Evolutionary conservation across 176 grass and related monocot genomes (phyloP).

Genomic region (Cenchrus fungigraminus): DNA sequence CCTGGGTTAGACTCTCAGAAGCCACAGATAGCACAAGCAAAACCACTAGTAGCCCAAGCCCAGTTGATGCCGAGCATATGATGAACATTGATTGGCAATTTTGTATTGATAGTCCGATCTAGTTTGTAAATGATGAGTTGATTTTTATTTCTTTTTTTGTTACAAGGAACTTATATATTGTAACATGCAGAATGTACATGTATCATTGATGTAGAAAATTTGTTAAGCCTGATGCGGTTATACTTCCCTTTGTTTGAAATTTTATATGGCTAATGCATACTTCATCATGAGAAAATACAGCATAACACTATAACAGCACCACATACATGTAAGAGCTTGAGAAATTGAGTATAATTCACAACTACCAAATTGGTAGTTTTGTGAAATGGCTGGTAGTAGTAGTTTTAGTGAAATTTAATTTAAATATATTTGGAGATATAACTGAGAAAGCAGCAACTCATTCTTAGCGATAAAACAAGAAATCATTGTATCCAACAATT

Average conservation of each 20-base stretch:
- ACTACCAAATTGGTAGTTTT: neutral
- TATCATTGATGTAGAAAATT: conserved; percentile 24
- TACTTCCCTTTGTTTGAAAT: neutral
- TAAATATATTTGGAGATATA: too few relatives aligned
- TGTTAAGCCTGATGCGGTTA: neutral
- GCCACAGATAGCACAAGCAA: conserved; percentile 38
- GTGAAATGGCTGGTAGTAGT: neutral
- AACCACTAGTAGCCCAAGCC: conserved; percentile 38
- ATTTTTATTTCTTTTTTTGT: neutral
- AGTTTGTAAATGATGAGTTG: conserved; percentile 50
- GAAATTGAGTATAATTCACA: neutral
- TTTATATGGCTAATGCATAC: neutral
- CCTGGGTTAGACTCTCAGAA: conserved; percentile 54
- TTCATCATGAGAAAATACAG: neutral
- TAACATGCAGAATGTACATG: conserved; percentile 28
- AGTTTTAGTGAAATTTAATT: too few relatives aligned
- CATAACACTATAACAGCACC: neutral
- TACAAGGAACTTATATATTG: neutral
- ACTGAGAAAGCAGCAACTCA: neutral
- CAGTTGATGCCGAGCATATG: conserved; percentile 40
- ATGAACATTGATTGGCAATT: conserved; percentile 21
- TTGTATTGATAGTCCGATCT: conserved; percentile 27
- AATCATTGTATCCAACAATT: neutral
- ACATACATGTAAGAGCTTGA: neutral
- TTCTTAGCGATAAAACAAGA: neutral